phyloP scores from a whole-genome alignment of 2,329 filamentous ascomycete species.

The Biscogniauxia mediterranea region DNA sequence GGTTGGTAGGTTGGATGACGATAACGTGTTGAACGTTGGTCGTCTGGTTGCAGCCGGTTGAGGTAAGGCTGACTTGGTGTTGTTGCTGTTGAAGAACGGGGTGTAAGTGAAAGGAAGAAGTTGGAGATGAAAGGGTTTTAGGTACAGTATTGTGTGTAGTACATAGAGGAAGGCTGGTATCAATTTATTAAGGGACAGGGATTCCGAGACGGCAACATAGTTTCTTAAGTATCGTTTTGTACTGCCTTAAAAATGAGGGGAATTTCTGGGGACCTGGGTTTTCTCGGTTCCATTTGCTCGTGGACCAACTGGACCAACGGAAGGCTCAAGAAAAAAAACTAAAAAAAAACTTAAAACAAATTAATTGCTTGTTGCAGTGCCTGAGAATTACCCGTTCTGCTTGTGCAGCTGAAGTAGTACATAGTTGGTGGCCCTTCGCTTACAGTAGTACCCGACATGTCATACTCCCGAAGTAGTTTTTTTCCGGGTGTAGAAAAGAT shows the following conservation, averaged over 20 bases:
- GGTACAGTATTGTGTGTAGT: no score
- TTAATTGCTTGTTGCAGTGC: not conserved
- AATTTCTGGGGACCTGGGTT: constrained; percentile 1
- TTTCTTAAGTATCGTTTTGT: not conserved
- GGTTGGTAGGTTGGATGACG: constrained; percentile 6
- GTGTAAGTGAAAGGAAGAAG: no score
- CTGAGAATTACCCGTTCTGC: not conserved
- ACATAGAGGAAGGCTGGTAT: no score
- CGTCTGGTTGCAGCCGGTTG: constrained; percentile 23
- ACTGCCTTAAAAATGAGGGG: constrained; percentile 4
- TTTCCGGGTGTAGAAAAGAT: no score
- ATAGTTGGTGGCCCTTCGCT: no score
- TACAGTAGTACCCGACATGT: no score
- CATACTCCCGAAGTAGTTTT: no score
- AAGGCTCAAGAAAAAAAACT: no score
- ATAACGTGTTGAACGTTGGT: constrained; percentile 25
- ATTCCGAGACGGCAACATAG: not conserved
- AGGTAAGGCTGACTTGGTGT: not conserved
- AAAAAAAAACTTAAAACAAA: constrained; percentile 1
- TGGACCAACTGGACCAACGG: not conserved
- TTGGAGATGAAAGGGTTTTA: not conserved
- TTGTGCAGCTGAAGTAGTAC: no score
- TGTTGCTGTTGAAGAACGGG: not conserved
- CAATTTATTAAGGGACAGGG: not conserved
- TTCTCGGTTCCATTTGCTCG: not conserved